Conservation (phyloP, 176 grass and related monocot genomes). For the Musa schizocarpa region DNA sequence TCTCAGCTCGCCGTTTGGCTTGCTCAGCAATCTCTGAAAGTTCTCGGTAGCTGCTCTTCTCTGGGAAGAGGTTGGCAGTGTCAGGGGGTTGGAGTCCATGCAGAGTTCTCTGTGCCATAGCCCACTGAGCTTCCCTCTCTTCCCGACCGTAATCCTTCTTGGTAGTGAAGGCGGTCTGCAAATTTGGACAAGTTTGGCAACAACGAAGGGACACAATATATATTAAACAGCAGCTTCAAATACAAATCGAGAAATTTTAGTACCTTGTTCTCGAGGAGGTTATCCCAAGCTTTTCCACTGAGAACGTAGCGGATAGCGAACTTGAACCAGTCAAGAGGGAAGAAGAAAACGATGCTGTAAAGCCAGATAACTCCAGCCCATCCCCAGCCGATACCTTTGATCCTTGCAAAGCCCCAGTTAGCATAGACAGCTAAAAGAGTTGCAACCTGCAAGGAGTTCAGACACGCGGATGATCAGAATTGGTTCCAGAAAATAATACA, state of each 20-base stretch:
- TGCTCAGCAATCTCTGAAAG: constrained; percentile 16
- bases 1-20: constrained; percentile 16
- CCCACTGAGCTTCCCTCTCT: constrained; percentile 26
- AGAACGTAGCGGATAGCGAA: constrained; percentile 18
- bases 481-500: background rate
- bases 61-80: constrained; percentile 6
- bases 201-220: background rate
- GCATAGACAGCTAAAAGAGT: constrained; percentile 20
- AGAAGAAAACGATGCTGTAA: constrained; percentile 19
- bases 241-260: background rate
- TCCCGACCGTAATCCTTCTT: constrained; percentile 22
- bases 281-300: constrained; percentile 22
- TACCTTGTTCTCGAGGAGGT: constrained; percentile 19
- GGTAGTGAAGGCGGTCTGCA: constrained; percentile 16
- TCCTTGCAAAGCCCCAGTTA: constrained; percentile 16
- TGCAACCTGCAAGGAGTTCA: constrained; percentile 7
- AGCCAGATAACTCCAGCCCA: constrained; percentile 23
- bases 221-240: background rate
- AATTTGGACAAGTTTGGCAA: background rate
- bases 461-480: background rate
- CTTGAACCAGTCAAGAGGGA: constrained; percentile 22
- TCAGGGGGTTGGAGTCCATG: constrained; percentile 20
- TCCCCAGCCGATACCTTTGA: constrained; percentile 20
- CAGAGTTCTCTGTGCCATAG: constrained; percentile 15
- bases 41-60: constrained; percentile 17